These are phyloP conservation scores for Pinus taeda DNA, from an alignment of 75 land plant species.

Conservation along the genomic window DNA sequence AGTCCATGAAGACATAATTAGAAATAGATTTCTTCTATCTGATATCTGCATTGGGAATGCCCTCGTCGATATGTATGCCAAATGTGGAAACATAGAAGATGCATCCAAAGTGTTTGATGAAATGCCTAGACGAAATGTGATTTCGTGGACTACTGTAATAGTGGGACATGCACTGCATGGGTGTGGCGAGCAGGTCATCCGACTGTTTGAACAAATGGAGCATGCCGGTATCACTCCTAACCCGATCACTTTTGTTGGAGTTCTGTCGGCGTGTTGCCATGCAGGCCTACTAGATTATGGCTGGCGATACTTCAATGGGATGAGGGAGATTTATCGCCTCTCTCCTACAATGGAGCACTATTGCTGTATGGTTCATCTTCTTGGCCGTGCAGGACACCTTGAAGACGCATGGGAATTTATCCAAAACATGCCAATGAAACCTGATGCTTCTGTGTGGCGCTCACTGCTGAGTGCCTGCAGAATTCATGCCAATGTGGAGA, in stretches of 20 bases:
- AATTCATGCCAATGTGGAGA: conserved; percentile 14
- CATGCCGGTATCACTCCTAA: conserved; percentile 19
- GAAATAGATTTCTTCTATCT: conserved; percentile 6
- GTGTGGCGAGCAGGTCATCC: conserved; percentile 14
- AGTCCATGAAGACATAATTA: conserved; percentile 19
- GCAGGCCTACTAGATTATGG: conserved; percentile 26
- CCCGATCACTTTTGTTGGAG: conserved; percentile 22
- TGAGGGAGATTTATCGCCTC: conserved; percentile 23
- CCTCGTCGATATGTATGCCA: conserved; percentile 45
- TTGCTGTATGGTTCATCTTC: conserved; percentile 34
- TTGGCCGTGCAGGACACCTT: conserved; percentile 22
- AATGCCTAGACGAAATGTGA: conserved; percentile 20
- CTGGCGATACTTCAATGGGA: conserved; percentile 9
- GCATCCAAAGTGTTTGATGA: conserved; percentile 27
- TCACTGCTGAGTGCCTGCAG: conserved; percentile 22
- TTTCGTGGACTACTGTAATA: conserved; percentile 40
- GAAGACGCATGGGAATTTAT: conserved; percentile 22
- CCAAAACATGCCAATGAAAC: conserved; percentile 20
- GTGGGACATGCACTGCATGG: conserved; percentile 28
- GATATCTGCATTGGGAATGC: conserved; percentile 22
- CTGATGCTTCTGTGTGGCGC: conserved; percentile 21
- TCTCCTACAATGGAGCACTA: conserved; percentile 30
- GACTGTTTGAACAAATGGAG: conserved; percentile 18
- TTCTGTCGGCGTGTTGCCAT: conserved; percentile 26
- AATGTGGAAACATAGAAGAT: conserved; percentile 30